Evolutionary conservation across 2,329 filamentous ascomycete species (phyloP).

Genomic region (Aspergillus sp.): DNA sequence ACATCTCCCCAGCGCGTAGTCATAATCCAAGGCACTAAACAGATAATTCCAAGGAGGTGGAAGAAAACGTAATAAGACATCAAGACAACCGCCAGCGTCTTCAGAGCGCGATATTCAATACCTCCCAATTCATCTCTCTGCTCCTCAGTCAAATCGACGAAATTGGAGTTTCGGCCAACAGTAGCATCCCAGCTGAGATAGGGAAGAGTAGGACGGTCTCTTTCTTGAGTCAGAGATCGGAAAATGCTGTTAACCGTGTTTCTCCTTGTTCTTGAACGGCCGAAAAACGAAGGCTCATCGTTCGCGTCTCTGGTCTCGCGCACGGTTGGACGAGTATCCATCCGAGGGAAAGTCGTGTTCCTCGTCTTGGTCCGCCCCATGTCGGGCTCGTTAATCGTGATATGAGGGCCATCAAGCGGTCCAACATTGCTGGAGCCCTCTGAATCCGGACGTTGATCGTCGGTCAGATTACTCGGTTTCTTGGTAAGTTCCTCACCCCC

Average conservation of each 20-base stretch:
- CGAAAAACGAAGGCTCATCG: constrained; percentile 16
- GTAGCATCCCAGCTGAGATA: constrained; percentile 95
- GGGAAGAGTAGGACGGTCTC: constrained; percentile 57
- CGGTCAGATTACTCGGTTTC: constrained; percentile 18
- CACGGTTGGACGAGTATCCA: constrained; percentile 32
- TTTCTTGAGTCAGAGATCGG: constrained; percentile 33
- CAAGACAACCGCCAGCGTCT: constrained; percentile 75
- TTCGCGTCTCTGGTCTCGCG: constrained; percentile 25
- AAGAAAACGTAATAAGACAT: constrained; percentile 79
- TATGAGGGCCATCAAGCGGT: constrained; percentile 33
- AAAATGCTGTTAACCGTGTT: constrained; percentile 28
- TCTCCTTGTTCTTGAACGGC: constrained; percentile 19
- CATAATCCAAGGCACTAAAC: constrained; percentile 76
- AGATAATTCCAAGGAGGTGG: constrained; percentile 68
- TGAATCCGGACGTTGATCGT: constrained; percentile 12
- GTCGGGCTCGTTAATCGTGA: constrained; percentile 46
- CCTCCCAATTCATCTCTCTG: constrained; percentile 93
- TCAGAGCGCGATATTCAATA: constrained; percentile 90
- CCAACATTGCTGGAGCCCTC: constrained; percentile 15
- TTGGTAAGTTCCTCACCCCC: constrained; percentile 21
- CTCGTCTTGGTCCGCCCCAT: constrained; percentile 29
- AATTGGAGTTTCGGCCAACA: constrained; percentile 86
- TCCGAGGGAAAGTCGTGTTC: constrained; percentile 33
- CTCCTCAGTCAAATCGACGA: constrained; percentile 80
- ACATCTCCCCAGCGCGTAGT: constrained; percentile 58